Conservation (phyloP, 148 eudicot genomes). For the Vaccinium myrtillus region DNA sequence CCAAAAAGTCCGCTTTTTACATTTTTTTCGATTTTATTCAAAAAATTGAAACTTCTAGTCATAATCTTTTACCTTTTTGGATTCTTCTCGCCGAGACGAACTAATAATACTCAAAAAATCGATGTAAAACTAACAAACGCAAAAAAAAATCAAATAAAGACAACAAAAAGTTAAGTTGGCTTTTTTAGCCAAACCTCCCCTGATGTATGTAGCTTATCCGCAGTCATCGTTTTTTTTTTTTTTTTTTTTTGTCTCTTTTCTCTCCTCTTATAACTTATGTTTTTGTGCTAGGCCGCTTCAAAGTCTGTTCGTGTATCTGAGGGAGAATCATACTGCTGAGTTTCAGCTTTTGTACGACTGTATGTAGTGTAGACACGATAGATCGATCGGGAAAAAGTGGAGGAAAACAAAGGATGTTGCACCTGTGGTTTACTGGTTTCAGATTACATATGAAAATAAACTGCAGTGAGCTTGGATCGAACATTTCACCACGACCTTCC, state of each 20-base stretch:
- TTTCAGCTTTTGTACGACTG: not conserved
- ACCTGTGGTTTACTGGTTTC: not conserved
- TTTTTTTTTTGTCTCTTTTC: not conserved
- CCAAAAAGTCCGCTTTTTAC: no score
- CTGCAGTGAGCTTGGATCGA: conserved; percentile 81
- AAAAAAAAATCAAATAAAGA: no score
- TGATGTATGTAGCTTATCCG: not conserved
- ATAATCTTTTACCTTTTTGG: no score
- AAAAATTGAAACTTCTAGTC: no score
- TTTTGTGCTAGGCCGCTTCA: not conserved
- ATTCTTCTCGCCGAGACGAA: no score
- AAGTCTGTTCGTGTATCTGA: not conserved
- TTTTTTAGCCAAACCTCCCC: no score
- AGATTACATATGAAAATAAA: not conserved
- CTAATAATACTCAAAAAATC: no score
- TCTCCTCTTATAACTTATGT: not conserved
- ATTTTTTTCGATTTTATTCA: no score
- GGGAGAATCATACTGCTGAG: not conserved
- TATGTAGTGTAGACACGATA: not conserved
- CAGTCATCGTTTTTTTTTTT: not conserved
- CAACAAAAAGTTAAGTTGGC: no score
- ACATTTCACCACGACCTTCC: conserved; percentile 54
- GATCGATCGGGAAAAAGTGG: not conserved
- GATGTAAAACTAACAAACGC: no score
- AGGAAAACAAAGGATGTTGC: not conserved